Base-by-base conservation (phyloP, 208 protist genomes). In the Sergeia podlipaevii region DNA sequence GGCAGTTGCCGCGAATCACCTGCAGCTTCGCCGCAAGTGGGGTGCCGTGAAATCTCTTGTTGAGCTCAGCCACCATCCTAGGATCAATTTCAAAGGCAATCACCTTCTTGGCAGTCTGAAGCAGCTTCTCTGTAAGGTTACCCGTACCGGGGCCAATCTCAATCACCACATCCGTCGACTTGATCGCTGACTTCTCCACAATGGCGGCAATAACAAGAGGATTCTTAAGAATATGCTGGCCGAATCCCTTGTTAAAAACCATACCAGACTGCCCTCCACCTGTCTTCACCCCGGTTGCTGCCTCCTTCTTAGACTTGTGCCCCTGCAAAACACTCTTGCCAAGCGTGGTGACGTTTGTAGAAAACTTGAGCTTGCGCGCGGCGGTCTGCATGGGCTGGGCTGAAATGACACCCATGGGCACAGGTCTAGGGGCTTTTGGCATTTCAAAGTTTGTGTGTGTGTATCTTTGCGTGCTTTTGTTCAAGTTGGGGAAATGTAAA, bases 101-200 rank as follows among this genome's bases (percentile, higher is more conserved):
- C 1, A 99, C 96, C 61, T 96, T 98, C 77, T 99, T 99, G 15
- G 85, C 90, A 34, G 62, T 61, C 65, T 98, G 92, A 49, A 99
- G 76, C 46, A 99, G 69, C 77, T 99, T 98, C 50, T 99, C 85
- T 4, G 99, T 99, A 30, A 99, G 75, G 64, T 99, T 99, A 49
- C 99, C 99, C 4, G 98, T 99, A 67, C 99, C 99, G 8, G 99
- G 99, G 49, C 99, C 99, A 66, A 99, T 99, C 80, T 99, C 99
- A 17, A 99, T 72, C 17, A 99, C 98, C 5, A 91, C 84, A 77
- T 99, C 98, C 15, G 98, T 99, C 5, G 93, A 71, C 61, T 97
- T 95, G 39, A 99, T 86, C 11, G 76, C 80, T 10, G 97, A 90
- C 82, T 99, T 98, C 37, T 98, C 94, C 26, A 99, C 83, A 62